Evolutionary conservation across 2,329 filamentous ascomycete species (phyloP).

Genomic region (Penicillium sp.): DNA sequence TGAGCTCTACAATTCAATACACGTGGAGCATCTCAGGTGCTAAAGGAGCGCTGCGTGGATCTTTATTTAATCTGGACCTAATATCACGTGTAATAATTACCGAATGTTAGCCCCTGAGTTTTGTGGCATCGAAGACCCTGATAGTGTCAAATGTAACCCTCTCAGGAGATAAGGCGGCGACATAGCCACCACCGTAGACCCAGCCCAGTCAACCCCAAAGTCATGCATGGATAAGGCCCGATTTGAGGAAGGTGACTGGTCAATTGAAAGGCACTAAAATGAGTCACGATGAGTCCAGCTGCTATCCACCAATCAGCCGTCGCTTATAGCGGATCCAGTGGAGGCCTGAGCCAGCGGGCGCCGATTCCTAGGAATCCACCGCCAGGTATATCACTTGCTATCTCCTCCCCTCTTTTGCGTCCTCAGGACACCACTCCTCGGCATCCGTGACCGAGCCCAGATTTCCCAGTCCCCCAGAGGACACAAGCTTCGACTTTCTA

Average conservation of each 20-base stretch:
- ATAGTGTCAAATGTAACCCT: too few species aligned
- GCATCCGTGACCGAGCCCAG: conserved; percentile 14
- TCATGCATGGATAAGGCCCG: not conserved
- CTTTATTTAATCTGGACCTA: too few species aligned
- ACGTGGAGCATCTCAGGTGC: too few species aligned
- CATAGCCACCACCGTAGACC: not conserved
- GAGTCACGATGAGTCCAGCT: conserved; percentile 27
- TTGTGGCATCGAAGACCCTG: too few species aligned
- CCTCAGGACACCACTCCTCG: conserved; percentile 22
- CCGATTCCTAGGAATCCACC: not conserved
- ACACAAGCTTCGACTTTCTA: not conserved
- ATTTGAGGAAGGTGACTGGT: conserved; percentile 7
- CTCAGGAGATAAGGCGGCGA: not conserved
- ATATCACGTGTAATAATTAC: too few species aligned
- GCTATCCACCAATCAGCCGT: conserved; percentile 9
- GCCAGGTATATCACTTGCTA: conserved; percentile 12
- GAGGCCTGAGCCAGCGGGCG: conserved; percentile 3
- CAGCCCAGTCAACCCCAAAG: not conserved
- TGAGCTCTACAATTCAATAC: too few species aligned
- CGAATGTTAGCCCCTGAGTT: too few species aligned
- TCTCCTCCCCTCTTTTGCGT: conserved; percentile 9
- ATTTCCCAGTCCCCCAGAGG: conserved; percentile 4
- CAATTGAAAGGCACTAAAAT: conserved; percentile 19
- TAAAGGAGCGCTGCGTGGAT: too few species aligned
- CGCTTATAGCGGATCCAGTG: not conserved